Percentiles rank a stretch among this genome's conserved stretches.
These are phyloP conservation scores for Gloeophyllum trabeum DNA, from an alignment of 768 basidiomycete species.

Conservation along the genomic window DNA sequence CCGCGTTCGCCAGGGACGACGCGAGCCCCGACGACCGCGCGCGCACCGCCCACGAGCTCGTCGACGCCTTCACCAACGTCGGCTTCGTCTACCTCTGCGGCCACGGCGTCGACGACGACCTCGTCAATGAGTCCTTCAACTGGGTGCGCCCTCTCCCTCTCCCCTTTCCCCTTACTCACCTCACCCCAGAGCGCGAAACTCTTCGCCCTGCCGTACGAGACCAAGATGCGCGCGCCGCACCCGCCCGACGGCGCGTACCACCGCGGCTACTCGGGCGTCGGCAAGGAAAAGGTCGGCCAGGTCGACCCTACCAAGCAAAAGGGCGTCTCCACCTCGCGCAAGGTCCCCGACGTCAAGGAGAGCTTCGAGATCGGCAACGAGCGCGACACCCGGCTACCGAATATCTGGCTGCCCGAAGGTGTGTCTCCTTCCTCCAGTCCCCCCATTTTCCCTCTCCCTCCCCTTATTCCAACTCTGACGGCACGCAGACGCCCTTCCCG, in stretches of 20 bases:
- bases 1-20: not conserved
- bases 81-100: not conserved
- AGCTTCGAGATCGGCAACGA: not conserved
- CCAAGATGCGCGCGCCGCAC: not conserved
- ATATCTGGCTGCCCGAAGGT: slow-evolving; percentile 1
- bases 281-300: not conserved
- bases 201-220: not conserved
- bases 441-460: not conserved
- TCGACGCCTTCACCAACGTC: not conserved
- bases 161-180: not conserved
- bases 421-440: not conserved
- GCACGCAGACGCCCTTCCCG: not conserved
- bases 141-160: not conserved
- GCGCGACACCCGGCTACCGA: not conserved
- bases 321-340: not conserved
- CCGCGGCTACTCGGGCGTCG: not conserved
- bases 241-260: not conserved
- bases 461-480: too few relatives aligned
- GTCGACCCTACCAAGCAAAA: not conserved
- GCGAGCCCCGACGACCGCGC: not conserved
- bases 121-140: not conserved
- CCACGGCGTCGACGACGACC: not conserved
- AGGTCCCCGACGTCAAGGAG: not conserved
- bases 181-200: not conserved
- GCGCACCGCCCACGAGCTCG: not conserved